Conservation (phyloP, 2,329 filamentous ascomycete genomes). For the Metarhizium anisopliae region DNA sequence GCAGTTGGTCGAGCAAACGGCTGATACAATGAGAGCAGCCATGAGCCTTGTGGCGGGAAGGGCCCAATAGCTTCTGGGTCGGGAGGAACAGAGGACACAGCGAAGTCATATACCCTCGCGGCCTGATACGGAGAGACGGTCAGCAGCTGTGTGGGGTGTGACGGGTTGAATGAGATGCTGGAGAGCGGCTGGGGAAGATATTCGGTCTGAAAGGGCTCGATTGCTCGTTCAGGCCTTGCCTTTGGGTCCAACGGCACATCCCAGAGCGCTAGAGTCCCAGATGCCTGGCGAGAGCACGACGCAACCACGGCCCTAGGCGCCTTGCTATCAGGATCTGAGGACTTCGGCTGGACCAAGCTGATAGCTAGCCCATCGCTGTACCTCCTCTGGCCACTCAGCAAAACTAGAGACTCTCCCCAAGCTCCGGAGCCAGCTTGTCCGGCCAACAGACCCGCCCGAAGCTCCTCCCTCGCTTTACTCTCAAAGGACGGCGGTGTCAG, state of each 20-base stretch:
- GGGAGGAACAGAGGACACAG: constrained; percentile 39
- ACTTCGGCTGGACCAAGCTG: constrained; percentile 35
- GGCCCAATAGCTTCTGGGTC: constrained; percentile 42
- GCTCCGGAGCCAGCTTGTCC: constrained; percentile 48
- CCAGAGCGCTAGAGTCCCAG: constrained; percentile 50
- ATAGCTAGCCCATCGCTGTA: constrained; percentile 48
- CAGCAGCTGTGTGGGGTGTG: constrained; percentile 48
- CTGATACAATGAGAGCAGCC: constrained; percentile 54
- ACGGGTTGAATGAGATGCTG: constrained; percentile 52
- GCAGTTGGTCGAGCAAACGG: constrained; percentile 41
- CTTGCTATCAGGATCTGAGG: constrained; percentile 27
- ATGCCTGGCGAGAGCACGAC: constrained; percentile 50
- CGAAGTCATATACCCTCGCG: constrained; percentile 55
- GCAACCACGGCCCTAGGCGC: constrained; percentile 44
- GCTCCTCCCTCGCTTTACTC: constrained; percentile 47
- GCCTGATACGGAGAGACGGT: constrained; percentile 46
- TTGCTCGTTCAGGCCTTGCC: constrained; percentile 17
- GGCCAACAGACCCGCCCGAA: constrained; percentile 40
- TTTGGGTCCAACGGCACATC: constrained; percentile 41
- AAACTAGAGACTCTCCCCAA: constrained; percentile 53
- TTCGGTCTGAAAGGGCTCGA: constrained; percentile 51
- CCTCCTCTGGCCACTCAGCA: constrained; percentile 44
- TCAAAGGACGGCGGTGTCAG: constrained; percentile 52
- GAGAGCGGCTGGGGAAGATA: constrained; percentile 46
- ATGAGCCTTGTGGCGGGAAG: constrained; percentile 51